Base-by-base conservation (phyloP, 495 filamentous ascomycete species). In the Penicillium goetzii region DNA sequence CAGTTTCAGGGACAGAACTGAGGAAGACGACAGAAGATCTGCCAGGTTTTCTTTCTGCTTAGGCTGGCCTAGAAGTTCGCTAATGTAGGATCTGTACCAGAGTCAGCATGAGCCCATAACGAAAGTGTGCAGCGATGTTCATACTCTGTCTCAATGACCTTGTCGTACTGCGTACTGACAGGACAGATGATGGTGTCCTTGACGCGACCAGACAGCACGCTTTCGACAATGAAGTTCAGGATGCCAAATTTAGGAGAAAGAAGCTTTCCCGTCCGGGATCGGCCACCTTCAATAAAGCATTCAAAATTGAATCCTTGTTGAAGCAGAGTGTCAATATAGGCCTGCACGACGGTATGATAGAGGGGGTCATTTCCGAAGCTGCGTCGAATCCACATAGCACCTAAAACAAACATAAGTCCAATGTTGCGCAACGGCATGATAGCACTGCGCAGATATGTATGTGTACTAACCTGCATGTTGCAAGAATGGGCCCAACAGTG, bases 141-240 rank as follows among this genome's bases (percentile, higher is more conserved):
- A 61, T 78, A 85, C 78, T 97, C 94, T 9, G 93, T 97, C 74
- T 99, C 95, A 52, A 99, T 91, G 53, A 99, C 95, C 68, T 97
- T 99, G 82, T 99, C 95, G 72, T 99, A 99, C 69, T 98, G 95
- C 2, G 92, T 97, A 73, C 90, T 94, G 32, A 99, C 95, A 3
- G 94, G 94, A 67, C 92, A 96, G 49, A 99, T 89, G 30, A 96
- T 90, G 17, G 92, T 90, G 74, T 99, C 95, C 59, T 94, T 81
- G 3, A 96, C 91, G 1, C 92, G 83, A n/a, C 94, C 92, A 7
- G 89, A 92, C 3, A 97, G 76, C 4, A 99, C 78, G 68, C 91
- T 93, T 70, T 99, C 94, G 10, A 98, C 76, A 28, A 99, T 87
- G 70, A 97, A 99, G 70, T 86, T 90, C 4, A 99, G 75, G 52